Conservation (phyloP, 2,329 filamentous ascomycete species). For the Neonectria hederae region DNA sequence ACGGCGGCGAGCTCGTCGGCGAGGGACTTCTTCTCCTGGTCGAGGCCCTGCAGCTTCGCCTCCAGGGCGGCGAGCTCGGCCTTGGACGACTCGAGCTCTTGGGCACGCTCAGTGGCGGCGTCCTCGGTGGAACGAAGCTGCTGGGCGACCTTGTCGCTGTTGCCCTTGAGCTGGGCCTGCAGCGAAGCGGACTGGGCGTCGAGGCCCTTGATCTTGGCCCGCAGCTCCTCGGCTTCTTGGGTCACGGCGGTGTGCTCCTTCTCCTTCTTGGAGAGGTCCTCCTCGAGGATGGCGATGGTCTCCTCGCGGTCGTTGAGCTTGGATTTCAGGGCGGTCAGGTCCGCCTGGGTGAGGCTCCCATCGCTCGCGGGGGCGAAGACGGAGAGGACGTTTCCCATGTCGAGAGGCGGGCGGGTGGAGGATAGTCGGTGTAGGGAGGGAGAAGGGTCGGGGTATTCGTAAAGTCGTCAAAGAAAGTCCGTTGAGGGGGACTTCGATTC, state of each 20-base stretch:
- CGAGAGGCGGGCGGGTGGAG: constrained; percentile 26
- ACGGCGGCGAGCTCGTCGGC: constrained; percentile 46
- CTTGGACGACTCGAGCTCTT: constrained; percentile 41
- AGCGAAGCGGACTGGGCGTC: constrained; percentile 46
- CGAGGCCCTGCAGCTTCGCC: constrained; percentile 40
- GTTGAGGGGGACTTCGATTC: background rate
- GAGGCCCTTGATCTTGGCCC: constrained; percentile 51
- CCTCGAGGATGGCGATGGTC: constrained; percentile 46
- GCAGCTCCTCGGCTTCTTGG: constrained; percentile 51
- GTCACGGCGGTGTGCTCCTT: constrained; percentile 47
- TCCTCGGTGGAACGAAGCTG: constrained; percentile 43
- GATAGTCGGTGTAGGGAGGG: constrained; percentile 9
- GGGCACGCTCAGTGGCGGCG: constrained; percentile 27
- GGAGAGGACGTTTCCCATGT: constrained; percentile 54
- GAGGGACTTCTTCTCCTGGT: constrained; percentile 44
- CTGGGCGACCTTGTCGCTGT: constrained; percentile 34
- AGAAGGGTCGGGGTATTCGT: background rate
- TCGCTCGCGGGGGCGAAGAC: constrained; percentile 48
- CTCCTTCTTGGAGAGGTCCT: constrained; percentile 50
- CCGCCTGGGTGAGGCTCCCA: constrained; percentile 46
- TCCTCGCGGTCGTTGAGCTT: constrained; percentile 52
- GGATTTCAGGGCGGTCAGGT: constrained; percentile 45
- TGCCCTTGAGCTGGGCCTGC: constrained; percentile 47
- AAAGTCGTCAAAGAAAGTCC: background rate
- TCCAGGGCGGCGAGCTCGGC: constrained; percentile 34